These are phyloP conservation scores for Rosa rugosa DNA, from an alignment of 306 rosid species.

Conservation along the genomic window DNA sequence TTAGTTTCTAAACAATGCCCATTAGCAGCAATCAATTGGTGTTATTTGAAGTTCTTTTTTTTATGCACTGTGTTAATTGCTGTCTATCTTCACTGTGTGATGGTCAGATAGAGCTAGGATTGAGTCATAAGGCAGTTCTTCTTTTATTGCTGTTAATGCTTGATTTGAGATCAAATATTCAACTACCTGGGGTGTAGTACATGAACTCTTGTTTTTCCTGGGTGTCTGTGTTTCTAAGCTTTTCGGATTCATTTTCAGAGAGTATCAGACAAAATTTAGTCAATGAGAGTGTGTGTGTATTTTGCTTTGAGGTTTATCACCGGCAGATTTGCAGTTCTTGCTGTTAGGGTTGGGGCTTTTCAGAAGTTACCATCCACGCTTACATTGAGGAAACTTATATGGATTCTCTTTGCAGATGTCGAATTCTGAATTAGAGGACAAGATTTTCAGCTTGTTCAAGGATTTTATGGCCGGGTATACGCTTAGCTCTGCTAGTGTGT, in stretches of 20 bases:
- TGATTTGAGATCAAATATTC: background rate
- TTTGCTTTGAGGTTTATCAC: background rate
- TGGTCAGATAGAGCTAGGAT: too few relatives aligned
- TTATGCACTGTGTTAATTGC: too few relatives aligned
- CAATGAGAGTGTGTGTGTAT: background rate
- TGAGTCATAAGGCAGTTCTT: too few relatives aligned
- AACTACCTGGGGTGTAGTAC: background rate
- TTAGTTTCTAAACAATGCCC: background rate
- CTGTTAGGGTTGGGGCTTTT: background rate
- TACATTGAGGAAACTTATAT: background rate
- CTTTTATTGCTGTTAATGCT: too few relatives aligned
- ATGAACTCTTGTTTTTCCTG: background rate
- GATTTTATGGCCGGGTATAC: constrained; percentile 72
- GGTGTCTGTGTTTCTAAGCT: background rate
- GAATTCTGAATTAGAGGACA: constrained; percentile 31
- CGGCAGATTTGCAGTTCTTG: background rate
- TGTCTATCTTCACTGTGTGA: too few relatives aligned
- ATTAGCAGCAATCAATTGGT: background rate
- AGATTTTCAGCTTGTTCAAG: constrained; percentile 38
- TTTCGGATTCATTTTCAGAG: background rate
- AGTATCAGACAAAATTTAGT: background rate
- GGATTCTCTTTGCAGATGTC: constrained; percentile 1
- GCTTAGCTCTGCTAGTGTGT: background rate
- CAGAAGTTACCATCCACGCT: background rate
- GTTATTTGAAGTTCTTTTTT: background rate